A percentile compares a stretch with the other conserved stretches of the same genome.
These are phyloP conservation scores for Sarocladium kiliense DNA, from an alignment of 2,329 filamentous ascomycete genomes.

Conservation along the genomic window DNA sequence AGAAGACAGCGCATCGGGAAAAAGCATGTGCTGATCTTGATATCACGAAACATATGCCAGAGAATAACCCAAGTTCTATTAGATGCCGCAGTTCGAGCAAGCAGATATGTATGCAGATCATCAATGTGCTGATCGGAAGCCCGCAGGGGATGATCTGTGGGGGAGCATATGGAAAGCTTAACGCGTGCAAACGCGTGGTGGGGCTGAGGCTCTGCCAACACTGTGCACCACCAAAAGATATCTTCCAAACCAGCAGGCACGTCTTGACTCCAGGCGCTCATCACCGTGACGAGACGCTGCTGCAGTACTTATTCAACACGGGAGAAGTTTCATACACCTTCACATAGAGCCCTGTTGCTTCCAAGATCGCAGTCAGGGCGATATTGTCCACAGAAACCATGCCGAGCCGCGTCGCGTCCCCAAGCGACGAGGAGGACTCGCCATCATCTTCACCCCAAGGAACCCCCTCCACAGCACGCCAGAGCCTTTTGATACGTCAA, in stretches of 20 bases:
- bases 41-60: too few relatives aligned
- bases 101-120: too few relatives aligned
- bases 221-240: not conserved
- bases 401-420: constrained; percentile 6
- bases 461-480: not conserved
- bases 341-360: too few relatives aligned
- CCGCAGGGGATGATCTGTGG: not conserved
- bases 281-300: too few relatives aligned
- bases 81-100: too few relatives aligned
- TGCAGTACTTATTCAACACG: too few relatives aligned
- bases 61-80: too few relatives aligned
- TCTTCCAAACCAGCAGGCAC: not conserved
- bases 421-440: not conserved
- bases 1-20: too few relatives aligned
- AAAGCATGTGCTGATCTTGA: too few relatives aligned
- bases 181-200: constrained; percentile 8
- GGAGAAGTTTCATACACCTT: too few relatives aligned
- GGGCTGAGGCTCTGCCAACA: not conserved
- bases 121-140: too few relatives aligned
- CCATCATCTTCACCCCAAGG: constrained; percentile 1
- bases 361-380: not conserved
- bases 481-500: not conserved
- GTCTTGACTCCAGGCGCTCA: not conserved
- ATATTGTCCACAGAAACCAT: not conserved
- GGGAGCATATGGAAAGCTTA: not conserved